These are phyloP conservation scores for Kwoniella newhampshirensis DNA, from an alignment of 768 basidiomycete genomes.

Conservation along the genomic window DNA sequence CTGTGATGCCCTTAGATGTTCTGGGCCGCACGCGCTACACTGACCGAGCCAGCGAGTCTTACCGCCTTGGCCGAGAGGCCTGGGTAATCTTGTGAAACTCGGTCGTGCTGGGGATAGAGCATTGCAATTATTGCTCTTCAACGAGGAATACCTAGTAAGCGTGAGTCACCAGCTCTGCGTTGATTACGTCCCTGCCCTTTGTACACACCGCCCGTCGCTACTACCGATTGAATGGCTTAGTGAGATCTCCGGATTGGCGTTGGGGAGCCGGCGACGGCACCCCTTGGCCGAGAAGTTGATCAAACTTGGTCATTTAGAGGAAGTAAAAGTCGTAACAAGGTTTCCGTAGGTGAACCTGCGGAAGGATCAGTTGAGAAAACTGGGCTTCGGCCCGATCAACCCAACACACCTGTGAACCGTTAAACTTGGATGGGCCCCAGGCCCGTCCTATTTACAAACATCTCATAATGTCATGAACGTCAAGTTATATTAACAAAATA, in stretches of 20 bases:
- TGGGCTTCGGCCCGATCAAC: constrained; percentile 46
- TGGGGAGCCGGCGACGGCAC: constrained; percentile 62
- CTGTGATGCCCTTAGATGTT: constrained; percentile 89
- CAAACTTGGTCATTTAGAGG: constrained; percentile 81
- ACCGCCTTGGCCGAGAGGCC: constrained; percentile 72
- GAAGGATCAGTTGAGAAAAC: constrained; percentile 64
- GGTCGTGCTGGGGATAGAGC: constrained; percentile 82
- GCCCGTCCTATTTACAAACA: constrained; percentile 26
- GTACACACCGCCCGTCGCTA: constrained; percentile 87
- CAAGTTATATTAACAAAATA: constrained; percentile 48
- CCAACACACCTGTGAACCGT: constrained; percentile 59
- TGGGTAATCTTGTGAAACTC: constrained; percentile 76
- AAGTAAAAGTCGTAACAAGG: constrained; percentile 81
- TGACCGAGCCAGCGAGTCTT: constrained; percentile 82
- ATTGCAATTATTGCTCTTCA: constrained; percentile 91
- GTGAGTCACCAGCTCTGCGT: constrained; percentile 83
- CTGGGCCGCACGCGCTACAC: constrained; percentile 85
- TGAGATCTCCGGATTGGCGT: constrained; percentile 79
- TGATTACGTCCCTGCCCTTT: constrained; percentile 89
- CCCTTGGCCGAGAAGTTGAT: constrained; percentile 63
- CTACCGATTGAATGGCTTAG: constrained; percentile 89
- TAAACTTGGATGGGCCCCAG: constrained; percentile 4
- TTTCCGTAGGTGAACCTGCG: constrained; percentile 80
- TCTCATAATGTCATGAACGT: constrained; percentile 39
- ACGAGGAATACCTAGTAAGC: constrained; percentile 87